These are phyloP conservation scores for Globisporangium spinosum DNA, from an alignment of 352 stramenopile genomes.

Conservation along the genomic window DNA sequence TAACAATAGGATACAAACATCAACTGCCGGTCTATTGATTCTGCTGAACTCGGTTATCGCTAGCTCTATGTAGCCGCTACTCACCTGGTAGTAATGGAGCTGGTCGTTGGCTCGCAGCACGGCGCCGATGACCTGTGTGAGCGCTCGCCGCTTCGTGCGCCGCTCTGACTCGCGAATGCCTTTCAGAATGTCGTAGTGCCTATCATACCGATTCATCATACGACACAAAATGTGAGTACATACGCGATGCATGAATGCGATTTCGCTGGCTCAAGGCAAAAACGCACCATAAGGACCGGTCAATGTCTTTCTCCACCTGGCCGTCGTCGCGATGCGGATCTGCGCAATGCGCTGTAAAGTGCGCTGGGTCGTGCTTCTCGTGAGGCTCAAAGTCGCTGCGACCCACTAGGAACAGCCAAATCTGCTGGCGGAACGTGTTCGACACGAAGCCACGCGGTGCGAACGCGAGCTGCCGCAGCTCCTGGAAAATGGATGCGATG, in stretches of 20 bases:
- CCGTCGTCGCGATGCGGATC: conserved; percentile 50
- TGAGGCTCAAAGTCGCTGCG: conserved; percentile 17
- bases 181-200: conserved; percentile 70
- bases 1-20: neutral
- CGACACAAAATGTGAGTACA: neutral
- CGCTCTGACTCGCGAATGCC: conserved; percentile 63
- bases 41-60: conserved; percentile 19
- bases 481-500: conserved; percentile 26
- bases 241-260: neutral
- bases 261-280: neutral
- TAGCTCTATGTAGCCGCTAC: conserved; percentile 16
- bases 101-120: conserved; percentile 45
- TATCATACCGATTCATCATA: conserved; percentile 13
- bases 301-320: conserved; percentile 82
- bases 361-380: conserved; percentile 12
- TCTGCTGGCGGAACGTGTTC: conserved; percentile 44
- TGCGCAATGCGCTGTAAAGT: conserved; percentile 13
- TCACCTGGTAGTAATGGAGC: conserved; percentile 78
- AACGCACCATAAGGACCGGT: conserved; percentile 68
- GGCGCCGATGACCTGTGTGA: conserved; percentile 58
- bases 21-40: too few relatives aligned
- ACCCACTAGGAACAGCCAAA: conserved; percentile 66
- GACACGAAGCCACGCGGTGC: conserved; percentile 50
- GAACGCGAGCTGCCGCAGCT: conserved; percentile 62
- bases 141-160: conserved; percentile 46